Base-by-base conservation (phyloP, 2,329 filamentous ascomycete species). In the Epichloe brachyelytri region DNA sequence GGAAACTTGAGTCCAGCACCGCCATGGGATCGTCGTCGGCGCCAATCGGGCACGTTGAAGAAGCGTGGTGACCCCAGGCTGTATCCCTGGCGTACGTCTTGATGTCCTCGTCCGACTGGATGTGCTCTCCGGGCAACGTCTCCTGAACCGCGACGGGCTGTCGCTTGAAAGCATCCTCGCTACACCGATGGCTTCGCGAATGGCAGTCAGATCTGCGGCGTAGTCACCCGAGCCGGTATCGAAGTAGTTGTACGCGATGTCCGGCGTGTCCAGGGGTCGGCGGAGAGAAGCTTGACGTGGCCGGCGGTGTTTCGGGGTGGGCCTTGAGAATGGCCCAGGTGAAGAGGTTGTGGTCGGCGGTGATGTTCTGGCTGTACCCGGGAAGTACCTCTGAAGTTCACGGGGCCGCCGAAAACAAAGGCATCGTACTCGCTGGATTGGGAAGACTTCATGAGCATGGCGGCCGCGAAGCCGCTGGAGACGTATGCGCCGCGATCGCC, bases 191-290 rank as follows among this genome's bases (percentile, higher is more conserved):
- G 72, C 77, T 58, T 85, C 80, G 34, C 70, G 68, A 14, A 81
- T 56, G 0, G 79, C 77, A 45, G 79, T 74, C 8, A 77, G 59
- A 45, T 79, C 72, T 34, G 71, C 67, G 0, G 64, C 65, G 3
- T 70, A 66, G 6, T 76, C 75, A 20, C 72, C 68, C 19, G 61
- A 66, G 19, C 76, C 76, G 0, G 69, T 68, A 45, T 74, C 71
- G 65, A 78, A 82, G 63, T 75, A 83, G 63, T 80, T 78, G 68
- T 82, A 85, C 47, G 70, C 68, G 56, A 87, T 83, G 5, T 75
- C 63, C 0, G 85, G 84, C 3, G 72, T 68, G 50, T 86, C 82
- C 1, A 78, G 75, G 0, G 83, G 59, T 87, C 76, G 0, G 75
- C 66, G 0, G 78, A 82, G 15, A 69, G 70, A 5, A 88, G 74